Evolutionary conservation across 192 early-diverging fungal species (phyloP), one percentile per base, ranked within the genome.

Genomic region (Podila horticola): DNA sequence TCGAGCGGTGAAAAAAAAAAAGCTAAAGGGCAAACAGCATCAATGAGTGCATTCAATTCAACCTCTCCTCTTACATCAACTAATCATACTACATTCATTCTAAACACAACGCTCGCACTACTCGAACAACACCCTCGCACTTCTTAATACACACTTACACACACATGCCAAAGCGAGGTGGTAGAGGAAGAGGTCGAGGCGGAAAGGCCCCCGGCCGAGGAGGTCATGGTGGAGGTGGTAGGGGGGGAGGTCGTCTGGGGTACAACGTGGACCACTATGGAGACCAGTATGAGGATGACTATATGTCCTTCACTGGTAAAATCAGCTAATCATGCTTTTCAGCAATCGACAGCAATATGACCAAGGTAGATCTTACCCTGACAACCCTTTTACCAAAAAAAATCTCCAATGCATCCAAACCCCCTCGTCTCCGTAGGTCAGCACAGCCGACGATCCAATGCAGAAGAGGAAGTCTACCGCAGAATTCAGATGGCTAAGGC

Each of bases 241-340:
- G 33, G 34, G 28, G 30, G 45, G 33, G 33, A 34, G 29, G 30
- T n/a, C 34, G 33, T 24, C 30, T n/a, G n/a, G 59, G 60, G 7
- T 62, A 74, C 19, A 66, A 29, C 45, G 26, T 52, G 30, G 74
- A 70, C 58, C 58, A 48, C 48, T 65, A 69, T 29, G 62, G 66
- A 13, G 74, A 75, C 55, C 50, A 58, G 15, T 34, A 33, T 55
- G 59, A 75, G n/a, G 74, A 71, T 41, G 74, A 76, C 74, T 70
- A 29, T 36, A 49, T 70, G 36, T 66, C 68, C 12, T 20, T 66
- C 58, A 33, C 58, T 60, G 74, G 74, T 20, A 64, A 67, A 64
- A 66, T 28, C 61, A 69, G 15, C 24, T 12, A 11, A 19, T 28
- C 10, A 19, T 22, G 5, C 1, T 5, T 15, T 31, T 30, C 10